Evolutionary conservation across 2,329 filamentous ascomycete genomes (phyloP).

Genomic region (Aspergillus floridensis): DNA sequence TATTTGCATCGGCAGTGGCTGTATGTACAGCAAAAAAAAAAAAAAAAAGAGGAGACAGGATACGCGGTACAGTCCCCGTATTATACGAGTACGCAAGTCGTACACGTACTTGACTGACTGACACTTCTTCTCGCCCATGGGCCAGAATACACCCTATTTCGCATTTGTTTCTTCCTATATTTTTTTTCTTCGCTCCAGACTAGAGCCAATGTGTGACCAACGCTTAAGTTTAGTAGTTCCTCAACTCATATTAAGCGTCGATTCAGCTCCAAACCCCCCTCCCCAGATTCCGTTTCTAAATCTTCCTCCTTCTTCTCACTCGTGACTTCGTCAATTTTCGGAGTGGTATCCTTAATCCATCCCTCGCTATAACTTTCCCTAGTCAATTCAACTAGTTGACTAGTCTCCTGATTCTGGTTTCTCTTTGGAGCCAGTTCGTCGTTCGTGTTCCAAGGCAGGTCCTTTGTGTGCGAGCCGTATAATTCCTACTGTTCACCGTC

Average conservation of each 20-base stretch:
- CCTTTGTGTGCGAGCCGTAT: neutral
- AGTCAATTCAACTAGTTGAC: neutral
- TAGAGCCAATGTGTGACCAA: no score
- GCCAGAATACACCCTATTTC: neutral
- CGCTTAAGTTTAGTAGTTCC: no score
- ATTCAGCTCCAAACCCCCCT: neutral
- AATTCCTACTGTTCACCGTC: neutral
- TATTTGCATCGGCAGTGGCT: neutral
- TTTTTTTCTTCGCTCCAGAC: no score
- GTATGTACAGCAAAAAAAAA: no score
- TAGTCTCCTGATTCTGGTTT: neutral
- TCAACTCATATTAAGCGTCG: neutral
- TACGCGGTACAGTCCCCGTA: neutral
- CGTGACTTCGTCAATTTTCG: neutral
- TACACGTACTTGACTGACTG: neutral
- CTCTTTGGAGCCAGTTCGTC: neutral
- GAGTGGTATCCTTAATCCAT: neutral
- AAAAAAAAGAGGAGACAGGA: no score
- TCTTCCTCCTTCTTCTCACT: neutral
- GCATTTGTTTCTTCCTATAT: neutral
- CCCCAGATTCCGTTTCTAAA: neutral
- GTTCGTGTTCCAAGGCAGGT: slow-evolving; percentile 1
- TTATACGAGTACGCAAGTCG: neutral
- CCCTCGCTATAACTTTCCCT: neutral
- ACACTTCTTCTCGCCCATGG: neutral